Percentiles rank a stretch among this genome's conserved stretches.
Conservation (phyloP, 805 yeast species). For the Starmera pachycereana region DNA sequence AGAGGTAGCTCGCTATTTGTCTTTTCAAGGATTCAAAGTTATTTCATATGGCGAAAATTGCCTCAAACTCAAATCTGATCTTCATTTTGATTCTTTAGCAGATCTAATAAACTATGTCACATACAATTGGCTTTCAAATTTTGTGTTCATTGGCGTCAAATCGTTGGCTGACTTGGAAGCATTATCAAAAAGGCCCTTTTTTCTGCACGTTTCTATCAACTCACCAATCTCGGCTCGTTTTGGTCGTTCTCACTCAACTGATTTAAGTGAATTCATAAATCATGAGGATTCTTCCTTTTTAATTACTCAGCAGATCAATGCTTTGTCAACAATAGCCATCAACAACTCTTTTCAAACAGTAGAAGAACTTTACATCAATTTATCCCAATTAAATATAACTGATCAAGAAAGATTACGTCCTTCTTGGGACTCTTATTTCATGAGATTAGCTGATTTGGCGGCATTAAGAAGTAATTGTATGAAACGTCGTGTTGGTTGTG, state of each 20-base stretch:
- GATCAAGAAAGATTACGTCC: conserved; percentile 69
- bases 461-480: conserved; percentile 91
- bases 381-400: conserved; percentile 31
- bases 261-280: too few species aligned
- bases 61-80: conserved; percentile 12
- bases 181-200: conserved; percentile 67
- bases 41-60: conserved; percentile 4
- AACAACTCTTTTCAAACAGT: conserved; percentile 36
- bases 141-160: conserved; percentile 44
- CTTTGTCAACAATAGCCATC: conserved; percentile 42
- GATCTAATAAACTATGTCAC: conserved; percentile 55
- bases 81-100: conserved; percentile 27
- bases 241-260: too few species aligned
- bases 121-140: conserved; percentile 49
- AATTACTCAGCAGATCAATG: too few species aligned
- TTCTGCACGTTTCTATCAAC: conserved; percentile 68
- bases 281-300: too few species aligned
- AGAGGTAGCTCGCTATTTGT: conserved; percentile 49
- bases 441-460: conserved; percentile 88
- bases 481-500: conserved; percentile 97
- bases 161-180: conserved; percentile 31
- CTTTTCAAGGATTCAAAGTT: conserved; percentile 40
- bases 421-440: conserved; percentile 92
- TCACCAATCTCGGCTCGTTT: conserved; percentile 35
- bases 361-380: conserved; percentile 25